Conservation (phyloP, 2,329 filamentous ascomycete genomes). For the Neofusicoccum parvum region DNA sequence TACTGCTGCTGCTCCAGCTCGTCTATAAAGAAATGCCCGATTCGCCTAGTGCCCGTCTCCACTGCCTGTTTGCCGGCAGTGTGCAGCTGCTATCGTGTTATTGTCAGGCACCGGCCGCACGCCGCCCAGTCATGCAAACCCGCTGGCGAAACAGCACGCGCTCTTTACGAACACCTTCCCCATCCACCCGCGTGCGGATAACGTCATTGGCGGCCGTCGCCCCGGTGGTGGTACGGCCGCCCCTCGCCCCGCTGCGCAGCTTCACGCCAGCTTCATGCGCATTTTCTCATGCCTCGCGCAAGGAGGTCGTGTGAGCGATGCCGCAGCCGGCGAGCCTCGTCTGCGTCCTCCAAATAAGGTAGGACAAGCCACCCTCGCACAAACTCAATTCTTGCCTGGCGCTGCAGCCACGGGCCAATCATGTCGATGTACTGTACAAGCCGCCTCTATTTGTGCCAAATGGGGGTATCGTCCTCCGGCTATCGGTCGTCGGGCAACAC, state of each 20-base stretch:
- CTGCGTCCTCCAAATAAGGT: too few relatives aligned
- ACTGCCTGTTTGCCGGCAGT: neutral
- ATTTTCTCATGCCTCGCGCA: neutral
- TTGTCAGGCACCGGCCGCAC: neutral
- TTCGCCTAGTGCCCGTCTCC: neutral
- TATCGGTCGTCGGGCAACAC: slow-evolving; percentile 37
- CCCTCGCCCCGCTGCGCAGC: neutral
- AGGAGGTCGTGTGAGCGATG: neutral
- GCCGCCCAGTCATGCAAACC: neutral
- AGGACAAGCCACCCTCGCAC: neutral
- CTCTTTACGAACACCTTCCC: neutral
- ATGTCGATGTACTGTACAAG: neutral
- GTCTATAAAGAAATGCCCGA: slow-evolving; percentile 7
- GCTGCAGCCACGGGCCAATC: neutral
- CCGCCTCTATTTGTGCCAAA: neutral
- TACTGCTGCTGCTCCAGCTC: neutral
- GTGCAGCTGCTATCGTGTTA: neutral
- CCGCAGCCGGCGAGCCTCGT: neutral
- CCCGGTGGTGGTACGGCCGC: neutral
- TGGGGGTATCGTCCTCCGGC: slow-evolving; percentile 8
- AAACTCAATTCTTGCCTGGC: neutral
- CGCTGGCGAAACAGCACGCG: neutral
- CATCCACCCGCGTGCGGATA: neutral
- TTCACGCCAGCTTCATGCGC: neutral
- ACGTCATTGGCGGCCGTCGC: neutral